These are phyloP conservation scores for Umbilicus rupestris DNA, from an alignment of 164 flowering plant genomes.

Conservation along the genomic window DNA sequence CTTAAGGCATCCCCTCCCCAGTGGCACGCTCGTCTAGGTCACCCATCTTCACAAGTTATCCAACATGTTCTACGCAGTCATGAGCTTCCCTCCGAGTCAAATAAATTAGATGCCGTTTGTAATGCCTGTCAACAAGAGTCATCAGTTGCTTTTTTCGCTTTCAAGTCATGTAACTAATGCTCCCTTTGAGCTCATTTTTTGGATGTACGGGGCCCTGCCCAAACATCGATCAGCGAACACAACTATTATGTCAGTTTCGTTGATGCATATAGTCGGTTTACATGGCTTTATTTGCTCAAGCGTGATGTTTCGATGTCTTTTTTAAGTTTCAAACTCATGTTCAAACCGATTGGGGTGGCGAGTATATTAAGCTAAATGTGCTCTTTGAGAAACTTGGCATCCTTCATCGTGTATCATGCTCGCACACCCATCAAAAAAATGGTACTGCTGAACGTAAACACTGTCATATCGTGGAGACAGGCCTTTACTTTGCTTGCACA, in stretches of 20 bases:
- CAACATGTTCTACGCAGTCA: background rate
- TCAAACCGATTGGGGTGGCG: conserved; percentile 10
- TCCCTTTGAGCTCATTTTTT: background rate
- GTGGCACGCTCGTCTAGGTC: conserved; percentile 4
- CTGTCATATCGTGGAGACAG: conserved; percentile 8
- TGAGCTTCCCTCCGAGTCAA: background rate
- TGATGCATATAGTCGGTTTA: background rate
- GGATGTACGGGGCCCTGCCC: conserved; percentile 10
- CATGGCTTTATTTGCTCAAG: conserved; percentile 4
- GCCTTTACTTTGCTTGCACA: conserved; percentile 6
- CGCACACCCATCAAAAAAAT: conserved; percentile 3
- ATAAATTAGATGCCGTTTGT: background rate
- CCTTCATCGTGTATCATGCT: conserved; percentile 5
- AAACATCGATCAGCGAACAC: background rate
- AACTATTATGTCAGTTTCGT: conserved; percentile 6
- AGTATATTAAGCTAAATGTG: background rate
- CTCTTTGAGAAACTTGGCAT: background rate
- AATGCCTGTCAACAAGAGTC: background rate
- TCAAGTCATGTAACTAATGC: background rate
- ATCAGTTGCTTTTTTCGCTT: background rate
- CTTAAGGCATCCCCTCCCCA: background rate
- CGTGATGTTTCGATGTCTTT: conserved; percentile 1
- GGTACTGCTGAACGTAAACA: background rate
- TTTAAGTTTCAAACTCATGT: background rate
- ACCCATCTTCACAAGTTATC: background rate